phyloP scores from a whole-genome alignment of 2,329 filamentous ascomycete species.

The Cordyceps fumosorosea region DNA sequence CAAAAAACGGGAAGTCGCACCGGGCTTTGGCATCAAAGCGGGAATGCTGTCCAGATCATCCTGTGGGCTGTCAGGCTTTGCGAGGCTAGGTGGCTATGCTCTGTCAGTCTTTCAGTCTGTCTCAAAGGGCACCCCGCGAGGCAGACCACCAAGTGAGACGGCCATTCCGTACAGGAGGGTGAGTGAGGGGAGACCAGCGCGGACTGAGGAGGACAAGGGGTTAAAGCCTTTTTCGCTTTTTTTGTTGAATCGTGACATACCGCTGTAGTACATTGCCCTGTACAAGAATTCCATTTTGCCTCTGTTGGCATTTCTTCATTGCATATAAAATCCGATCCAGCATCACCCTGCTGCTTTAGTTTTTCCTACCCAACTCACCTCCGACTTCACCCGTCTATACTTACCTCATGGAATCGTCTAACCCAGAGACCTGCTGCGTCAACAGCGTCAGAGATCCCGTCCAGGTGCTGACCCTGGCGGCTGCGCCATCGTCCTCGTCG shows the following conservation, averaged over 20 bases:
- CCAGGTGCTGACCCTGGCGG: neutral
- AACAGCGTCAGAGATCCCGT: constrained; percentile 16
- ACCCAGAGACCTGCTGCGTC: constrained; percentile 18
- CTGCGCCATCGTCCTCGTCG: neutral
- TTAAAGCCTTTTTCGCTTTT: neutral
- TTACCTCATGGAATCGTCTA: neutral
- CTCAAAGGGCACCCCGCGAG: constrained; percentile 1
- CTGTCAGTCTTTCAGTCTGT: neutral
- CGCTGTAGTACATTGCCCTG: neutral
- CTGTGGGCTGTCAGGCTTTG: neutral
- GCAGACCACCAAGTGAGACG: neutral
- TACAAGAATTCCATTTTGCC: neutral
- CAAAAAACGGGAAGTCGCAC: neutral
- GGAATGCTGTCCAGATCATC: neutral
- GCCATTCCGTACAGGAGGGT: neutral
- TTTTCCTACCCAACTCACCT: neutral
- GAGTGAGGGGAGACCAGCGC: neutral
- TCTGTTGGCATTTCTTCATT: neutral
- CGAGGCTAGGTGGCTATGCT: neutral
- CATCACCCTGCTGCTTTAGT: neutral
- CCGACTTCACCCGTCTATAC: neutral
- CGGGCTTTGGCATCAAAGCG: constrained; percentile 13
- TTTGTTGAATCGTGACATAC: neutral
- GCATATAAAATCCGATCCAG: neutral
- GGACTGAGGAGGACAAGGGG: neutral